phyloP scores from a whole-genome alignment of 805 yeast genomes.

The Cyberlindnera subsufficiens region DNA sequence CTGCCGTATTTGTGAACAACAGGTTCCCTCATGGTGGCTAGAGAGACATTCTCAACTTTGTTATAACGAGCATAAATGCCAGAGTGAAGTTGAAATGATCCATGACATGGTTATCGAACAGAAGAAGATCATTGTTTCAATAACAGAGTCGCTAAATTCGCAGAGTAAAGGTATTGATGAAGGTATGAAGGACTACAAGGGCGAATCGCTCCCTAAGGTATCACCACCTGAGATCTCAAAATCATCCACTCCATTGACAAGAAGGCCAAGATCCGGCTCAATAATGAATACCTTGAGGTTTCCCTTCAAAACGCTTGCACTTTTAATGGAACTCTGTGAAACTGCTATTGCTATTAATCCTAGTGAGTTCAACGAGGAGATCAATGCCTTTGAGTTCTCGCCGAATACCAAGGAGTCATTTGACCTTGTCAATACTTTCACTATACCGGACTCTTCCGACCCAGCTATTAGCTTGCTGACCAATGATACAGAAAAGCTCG shows the following conservation, averaged over 20 bases:
- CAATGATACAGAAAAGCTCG: conserved; percentile 59
- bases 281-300: conserved; percentile 39
- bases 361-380: conserved; percentile 43
- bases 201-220: conserved; percentile 38
- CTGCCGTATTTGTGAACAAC: conserved; percentile 88
- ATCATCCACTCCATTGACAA: conserved; percentile 16
- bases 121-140: conserved; percentile 38
- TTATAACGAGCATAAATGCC: conserved; percentile 75
- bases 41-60: conserved; percentile 89
- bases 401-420: conserved; percentile 59
- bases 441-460: conserved; percentile 50
- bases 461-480: conserved; percentile 57
- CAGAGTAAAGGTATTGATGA: conserved; percentile 13
- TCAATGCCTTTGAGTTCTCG: conserved; percentile 34
- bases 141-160: conserved; percentile 25
- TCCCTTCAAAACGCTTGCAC: conserved; percentile 56
- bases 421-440: conserved; percentile 31
- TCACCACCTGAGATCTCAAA: conserved; percentile 15
- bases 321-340: conserved; percentile 61
- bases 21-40: conserved; percentile 94
- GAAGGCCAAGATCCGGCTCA: conserved; percentile 37
- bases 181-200: conserved; percentile 45
- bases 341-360: conserved; percentile 70
- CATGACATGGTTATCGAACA: conserved; percentile 81
- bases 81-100: conserved; percentile 63